Evolutionary conservation across 2,329 filamentous ascomycete genomes (phyloP).

Genomic region (Claviceps sp.): DNA sequence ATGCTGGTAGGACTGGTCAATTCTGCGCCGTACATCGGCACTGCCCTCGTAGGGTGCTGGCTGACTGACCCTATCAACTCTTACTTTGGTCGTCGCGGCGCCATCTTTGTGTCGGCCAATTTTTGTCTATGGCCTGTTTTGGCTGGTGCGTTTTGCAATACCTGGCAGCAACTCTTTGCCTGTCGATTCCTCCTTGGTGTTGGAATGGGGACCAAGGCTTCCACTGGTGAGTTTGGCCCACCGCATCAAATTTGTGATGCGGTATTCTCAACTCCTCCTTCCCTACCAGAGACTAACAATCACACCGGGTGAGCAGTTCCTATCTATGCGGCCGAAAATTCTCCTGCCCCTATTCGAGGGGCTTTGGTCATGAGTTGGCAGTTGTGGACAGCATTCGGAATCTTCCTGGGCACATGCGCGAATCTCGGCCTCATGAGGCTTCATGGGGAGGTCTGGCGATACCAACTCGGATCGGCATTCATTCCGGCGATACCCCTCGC

Average conservation of each 20-base stretch:
- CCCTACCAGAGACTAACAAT: background rate
- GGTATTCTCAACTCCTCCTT: background rate
- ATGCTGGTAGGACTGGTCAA: conserved; percentile 57
- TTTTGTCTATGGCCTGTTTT: conserved; percentile 59
- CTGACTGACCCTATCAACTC: conserved; percentile 49
- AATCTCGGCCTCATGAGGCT: conserved; percentile 35
- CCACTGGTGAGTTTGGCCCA: conserved; percentile 29
- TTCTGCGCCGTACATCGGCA: conserved; percentile 37
- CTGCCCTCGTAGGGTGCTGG: conserved; percentile 44
- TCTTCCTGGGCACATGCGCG: conserved; percentile 46
- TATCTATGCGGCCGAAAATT: conserved; percentile 63
- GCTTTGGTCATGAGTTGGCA: conserved; percentile 76
- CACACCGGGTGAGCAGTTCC: conserved; percentile 34
- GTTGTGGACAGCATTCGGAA: conserved; percentile 51
- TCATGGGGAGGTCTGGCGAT: conserved; percentile 37
- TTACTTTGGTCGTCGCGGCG: conserved; percentile 29
- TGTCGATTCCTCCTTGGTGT: conserved; percentile 63
- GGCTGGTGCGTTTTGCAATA: conserved; percentile 56
- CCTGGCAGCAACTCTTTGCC: conserved; percentile 58
- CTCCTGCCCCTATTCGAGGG: conserved; percentile 55
- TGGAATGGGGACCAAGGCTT: conserved; percentile 63
- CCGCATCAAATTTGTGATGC: background rate
- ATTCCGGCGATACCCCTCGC: conserved; percentile 44
- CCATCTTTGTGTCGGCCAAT: conserved; percentile 61
- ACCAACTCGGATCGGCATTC: conserved; percentile 52